Conservation (phyloP, 768 basidiomycete genomes). For the Paxillus involutus region DNA sequence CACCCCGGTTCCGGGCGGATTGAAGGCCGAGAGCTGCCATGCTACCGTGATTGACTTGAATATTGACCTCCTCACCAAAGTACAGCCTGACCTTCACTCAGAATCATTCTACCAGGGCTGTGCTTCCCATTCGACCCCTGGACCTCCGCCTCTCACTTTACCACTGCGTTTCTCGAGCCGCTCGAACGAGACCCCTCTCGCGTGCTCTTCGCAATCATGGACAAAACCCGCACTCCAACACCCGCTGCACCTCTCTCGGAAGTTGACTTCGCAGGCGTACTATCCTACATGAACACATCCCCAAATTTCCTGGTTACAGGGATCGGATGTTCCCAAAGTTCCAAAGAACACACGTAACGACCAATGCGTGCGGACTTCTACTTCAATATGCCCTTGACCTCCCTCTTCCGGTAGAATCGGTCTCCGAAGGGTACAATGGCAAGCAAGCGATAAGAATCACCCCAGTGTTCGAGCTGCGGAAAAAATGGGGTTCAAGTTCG, state of each 20-base stretch:
- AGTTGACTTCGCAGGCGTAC: conserved; percentile 45
- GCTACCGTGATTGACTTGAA: too few species aligned
- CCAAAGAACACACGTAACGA: conserved; percentile 45
- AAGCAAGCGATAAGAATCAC: conserved; percentile 34
- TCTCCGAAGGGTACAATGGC: conserved; percentile 42
- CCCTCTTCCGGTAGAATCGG: conserved; percentile 36
- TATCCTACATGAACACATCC: conserved; percentile 47
- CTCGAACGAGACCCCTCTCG: conserved; percentile 35
- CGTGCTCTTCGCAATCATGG: conserved; percentile 51
- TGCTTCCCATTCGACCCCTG: conserved; percentile 42
- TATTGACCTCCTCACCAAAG: too few species aligned
- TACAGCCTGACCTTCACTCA: too few species aligned
- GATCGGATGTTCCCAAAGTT: conserved; percentile 30
- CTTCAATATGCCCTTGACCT: conserved; percentile 45
- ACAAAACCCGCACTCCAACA: conserved; percentile 36
- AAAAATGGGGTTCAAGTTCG: conserved; percentile 42
- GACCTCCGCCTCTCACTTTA: conserved; percentile 34
- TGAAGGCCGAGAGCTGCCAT: too few species aligned
- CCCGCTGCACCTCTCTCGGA: neutral
- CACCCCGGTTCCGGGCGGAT: too few species aligned
- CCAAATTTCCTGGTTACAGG: conserved; percentile 46
- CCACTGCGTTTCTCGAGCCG: conserved; percentile 31
- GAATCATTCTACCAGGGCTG: conserved; percentile 13
- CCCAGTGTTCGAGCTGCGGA: conserved; percentile 35
- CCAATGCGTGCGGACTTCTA: conserved; percentile 48